Evolutionary conservation across 129 eudicot species (phyloP), one percentile per base, ranked within the genome.

Genomic region (Logfia minima): DNA sequence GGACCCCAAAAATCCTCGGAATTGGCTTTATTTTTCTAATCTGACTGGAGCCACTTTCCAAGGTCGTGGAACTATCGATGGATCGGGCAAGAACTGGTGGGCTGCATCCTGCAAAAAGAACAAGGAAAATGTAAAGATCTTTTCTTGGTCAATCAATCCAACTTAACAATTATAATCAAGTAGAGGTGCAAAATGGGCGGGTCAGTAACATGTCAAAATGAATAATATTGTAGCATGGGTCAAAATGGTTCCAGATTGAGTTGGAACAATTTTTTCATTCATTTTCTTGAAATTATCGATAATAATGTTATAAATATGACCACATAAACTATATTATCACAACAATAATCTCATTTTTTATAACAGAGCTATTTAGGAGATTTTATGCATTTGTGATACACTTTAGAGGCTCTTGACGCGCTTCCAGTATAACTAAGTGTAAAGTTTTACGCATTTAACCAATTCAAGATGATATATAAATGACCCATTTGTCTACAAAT

Each of bases 41-140:
- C 59, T 93, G 4, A 87, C 80, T 1, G 79, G 80, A 32, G 85
- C 74, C 19, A 4, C 68, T 75, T 88, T 93, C 72, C 96, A 89
- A 83, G 98, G 98, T 37, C 71, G 41, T 34, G 98, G 98, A 31
- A 91, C 89, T 56, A 87, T 93, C 35, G 96, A 93, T 76, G 98
- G 98, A 65, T 93, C 98, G 41, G 98, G 98, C 69, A 84, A 89
- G 84, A 89, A 93, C 81, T 93, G 98, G 98, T 93, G 98, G 98
- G 98, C 93, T 74, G 97, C 93, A 65, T 93, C 97, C 78, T 93
- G 98, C 96, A 93, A 93, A 71, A 93, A 75, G 84, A 91, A 90
- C 87, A 93, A 93, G 78, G n/a, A 87, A 35, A 93, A 91, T 82
- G 98, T 93, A 93, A 86, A 60, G 26, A 71, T 37, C 28, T 26